Conservation (phyloP, 2,329 filamentous ascomycete genomes). For the Colletotrichum chrysophilum region DNA sequence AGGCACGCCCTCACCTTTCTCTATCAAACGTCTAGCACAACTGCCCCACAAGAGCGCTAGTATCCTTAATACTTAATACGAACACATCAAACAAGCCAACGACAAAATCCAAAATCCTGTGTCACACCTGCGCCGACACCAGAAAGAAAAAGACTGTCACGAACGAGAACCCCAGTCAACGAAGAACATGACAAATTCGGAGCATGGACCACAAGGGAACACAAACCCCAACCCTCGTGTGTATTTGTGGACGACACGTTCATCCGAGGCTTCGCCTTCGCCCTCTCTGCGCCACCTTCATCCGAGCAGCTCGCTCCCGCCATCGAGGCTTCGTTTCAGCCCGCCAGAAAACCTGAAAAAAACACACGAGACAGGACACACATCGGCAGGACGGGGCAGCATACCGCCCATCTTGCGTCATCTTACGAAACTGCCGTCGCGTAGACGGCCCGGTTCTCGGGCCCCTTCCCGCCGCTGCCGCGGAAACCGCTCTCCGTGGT, state of each 20-base stretch:
- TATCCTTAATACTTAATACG: background rate
- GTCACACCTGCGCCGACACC: background rate
- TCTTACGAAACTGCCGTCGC: accelerated
- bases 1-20: background rate
- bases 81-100: background rate
- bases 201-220: background rate
- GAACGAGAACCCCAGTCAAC: background rate
- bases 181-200: background rate
- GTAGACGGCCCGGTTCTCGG: accelerated
- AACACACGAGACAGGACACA: background rate
- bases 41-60: background rate
- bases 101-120: background rate
- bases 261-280: background rate
- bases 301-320: background rate
- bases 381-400: background rate
- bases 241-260: background rate
- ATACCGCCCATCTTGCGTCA: background rate
- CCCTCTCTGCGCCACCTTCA: background rate
- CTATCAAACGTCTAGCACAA: background rate
- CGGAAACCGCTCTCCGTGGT: background rate
- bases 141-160: too few relatives aligned
- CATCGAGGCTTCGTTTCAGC: background rate
- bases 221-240: background rate
- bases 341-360: background rate
- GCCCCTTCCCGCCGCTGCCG: background rate